Conservation (phyloP, 164 flowering plant species). For the Aristolochia contorta region DNA sequence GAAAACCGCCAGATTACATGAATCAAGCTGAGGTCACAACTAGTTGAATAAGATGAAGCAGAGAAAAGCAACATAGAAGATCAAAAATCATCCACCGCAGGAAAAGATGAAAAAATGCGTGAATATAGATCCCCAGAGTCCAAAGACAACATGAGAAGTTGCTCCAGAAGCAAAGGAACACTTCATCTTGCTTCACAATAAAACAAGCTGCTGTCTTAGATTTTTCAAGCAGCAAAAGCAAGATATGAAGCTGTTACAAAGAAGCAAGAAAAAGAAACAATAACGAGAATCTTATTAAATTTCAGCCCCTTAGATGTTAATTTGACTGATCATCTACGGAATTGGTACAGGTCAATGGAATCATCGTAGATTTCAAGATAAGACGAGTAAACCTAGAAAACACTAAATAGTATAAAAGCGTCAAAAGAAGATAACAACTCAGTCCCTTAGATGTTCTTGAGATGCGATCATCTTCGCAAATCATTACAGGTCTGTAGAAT, state of each 20-base stretch:
- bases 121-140: conserved; percentile 2
- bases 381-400: background rate
- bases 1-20: no score
- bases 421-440: conserved; percentile 11
- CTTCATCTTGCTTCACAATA: background rate
- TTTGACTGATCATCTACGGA: no score
- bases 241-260: background rate
- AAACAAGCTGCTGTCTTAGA: background rate
- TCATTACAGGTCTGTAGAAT: conserved; percentile 51
- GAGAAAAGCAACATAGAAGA: background rate
- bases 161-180: background rate
- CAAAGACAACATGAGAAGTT: background rate
- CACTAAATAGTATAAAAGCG: background rate
- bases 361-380: background rate
- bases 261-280: background rate
- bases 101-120: no score
- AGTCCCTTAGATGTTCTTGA: conserved; percentile 52
- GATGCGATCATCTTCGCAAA: conserved; percentile 42
- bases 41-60: background rate
- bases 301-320: background rate
- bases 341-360: no score
- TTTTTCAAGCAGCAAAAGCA: background rate
- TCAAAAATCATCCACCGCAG: background rate
- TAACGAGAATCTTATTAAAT: background rate
- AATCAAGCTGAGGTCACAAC: background rate